Base-by-base conservation (phyloP, 83 land plant species). In the Diphasiastrum complanatum region DNA sequence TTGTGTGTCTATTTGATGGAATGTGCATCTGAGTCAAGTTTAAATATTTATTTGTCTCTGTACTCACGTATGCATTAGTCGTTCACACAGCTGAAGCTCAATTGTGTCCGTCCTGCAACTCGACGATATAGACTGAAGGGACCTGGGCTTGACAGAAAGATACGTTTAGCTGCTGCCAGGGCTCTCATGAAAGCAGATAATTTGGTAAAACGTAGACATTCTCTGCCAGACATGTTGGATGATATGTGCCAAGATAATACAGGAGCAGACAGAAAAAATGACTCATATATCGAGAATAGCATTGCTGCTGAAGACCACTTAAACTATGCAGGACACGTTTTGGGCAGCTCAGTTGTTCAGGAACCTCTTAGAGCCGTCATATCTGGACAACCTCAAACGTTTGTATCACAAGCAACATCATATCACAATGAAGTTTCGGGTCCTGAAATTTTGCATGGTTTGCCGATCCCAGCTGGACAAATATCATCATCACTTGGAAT, bases 161-260 rank as follows among this genome's bases (percentile, higher is more conserved):
- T 73, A 48, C 83, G 78, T 45, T 75, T 66, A 57, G 60, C 74
- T 37, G 55, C 73, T 31, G 63, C 87, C 33, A 83, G 72, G 60
- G 70, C 72, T 32, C 58, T 46, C 47, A 69, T 75, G 3, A 68
- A 78, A 33, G 78, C 79, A 28, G 79, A 65, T 26, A 79, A 48
- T 34, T 75, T 65, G 40, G 67, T 57, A 26, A 69, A 71, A 45
- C 79, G 81, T 16, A 85, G 83, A 49, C 83, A 78, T 25, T 53
- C 79, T 20, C 63, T 75, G 47, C 61, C 80, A 36, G 85, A 83
- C 11, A 66, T 73, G 54, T 56, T 64, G 4, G 52, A 68, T 37
- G 81, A 83, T 38, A 76, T 40, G 41, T 47, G 61, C 43, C 72
- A 51, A 45, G 37, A 40, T 29, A 68, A 65, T 47, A 1, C 64